Percentiles rank a stretch among this genome's conserved stretches.
Conservation (phyloP, 257 asterid species). For the Penstemon barbatus region DNA sequence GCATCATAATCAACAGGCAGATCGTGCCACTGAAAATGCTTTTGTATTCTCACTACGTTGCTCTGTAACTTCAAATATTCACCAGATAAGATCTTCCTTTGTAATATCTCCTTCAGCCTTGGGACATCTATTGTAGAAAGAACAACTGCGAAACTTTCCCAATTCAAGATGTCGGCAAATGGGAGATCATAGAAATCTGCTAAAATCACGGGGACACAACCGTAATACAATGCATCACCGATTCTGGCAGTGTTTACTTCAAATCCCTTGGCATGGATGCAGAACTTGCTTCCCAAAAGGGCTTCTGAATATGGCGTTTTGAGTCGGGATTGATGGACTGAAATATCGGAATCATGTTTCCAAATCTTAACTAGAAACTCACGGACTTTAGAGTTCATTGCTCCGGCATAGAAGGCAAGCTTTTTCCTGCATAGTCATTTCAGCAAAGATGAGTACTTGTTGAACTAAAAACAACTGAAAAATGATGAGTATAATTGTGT, state of each 20-base stretch:
- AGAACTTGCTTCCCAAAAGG: conserved; percentile 72
- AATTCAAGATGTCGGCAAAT: conserved; percentile 60
- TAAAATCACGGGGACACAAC: conserved; percentile 82
- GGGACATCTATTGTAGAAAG: conserved; percentile 60
- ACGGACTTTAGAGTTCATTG: conserved; percentile 77
- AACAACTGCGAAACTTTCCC: conserved; percentile 69
- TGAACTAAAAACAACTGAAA: background rate
- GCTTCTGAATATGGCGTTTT: conserved; percentile 81
- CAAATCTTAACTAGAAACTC: conserved; percentile 42
- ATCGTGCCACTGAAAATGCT: conserved; percentile 73
- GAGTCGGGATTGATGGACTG: conserved; percentile 58
- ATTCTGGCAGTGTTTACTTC: conserved; percentile 91
- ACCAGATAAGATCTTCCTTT: conserved; percentile 15
- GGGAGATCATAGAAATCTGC: conserved; percentile 92
- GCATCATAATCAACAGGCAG: conserved; percentile 60
- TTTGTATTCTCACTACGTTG: conserved; percentile 63
- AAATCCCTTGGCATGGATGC: conserved; percentile 91
- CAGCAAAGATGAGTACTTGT: background rate
- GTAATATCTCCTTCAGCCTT: conserved; percentile 53
- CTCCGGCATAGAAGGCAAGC: conserved; percentile 86
- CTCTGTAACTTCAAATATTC: conserved; percentile 57
- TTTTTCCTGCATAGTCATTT: conserved; percentile 43
- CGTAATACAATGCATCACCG: conserved; percentile 78
- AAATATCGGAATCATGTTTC: conserved; percentile 57
- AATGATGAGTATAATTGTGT: too few species aligned